A percentile compares a stretch with the other conserved stretches of the same genome.
These are phyloP conservation scores for Chlorella ohadii DNA, from an alignment of 139 green algal genomes.

Conservation along the genomic window DNA sequence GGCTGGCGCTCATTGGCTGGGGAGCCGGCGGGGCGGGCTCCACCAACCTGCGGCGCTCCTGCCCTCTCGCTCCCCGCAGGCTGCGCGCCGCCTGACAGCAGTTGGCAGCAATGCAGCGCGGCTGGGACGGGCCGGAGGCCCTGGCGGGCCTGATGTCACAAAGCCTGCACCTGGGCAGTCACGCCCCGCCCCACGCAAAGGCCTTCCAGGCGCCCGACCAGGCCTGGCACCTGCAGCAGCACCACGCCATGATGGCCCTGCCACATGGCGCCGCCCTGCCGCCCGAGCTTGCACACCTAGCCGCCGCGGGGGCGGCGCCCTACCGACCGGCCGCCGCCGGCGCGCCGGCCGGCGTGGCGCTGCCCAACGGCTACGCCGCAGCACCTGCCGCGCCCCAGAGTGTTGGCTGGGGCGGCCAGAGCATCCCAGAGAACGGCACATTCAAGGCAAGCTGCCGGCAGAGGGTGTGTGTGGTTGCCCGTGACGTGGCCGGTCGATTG, in stretches of 20 bases:
- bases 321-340: not conserved
- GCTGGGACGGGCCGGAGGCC: not conserved
- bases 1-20: too few species aligned
- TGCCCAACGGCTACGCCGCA: not conserved
- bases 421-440: constrained; percentile 61
- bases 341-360: not conserved
- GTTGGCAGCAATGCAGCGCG: too few species aligned
- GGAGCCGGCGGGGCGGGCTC: too few species aligned
- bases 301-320: not conserved
- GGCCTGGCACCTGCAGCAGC: constrained; percentile 1
- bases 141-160: constrained; percentile 6
- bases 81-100: too few species aligned
- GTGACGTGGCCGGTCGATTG: too few species aligned
- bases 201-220: not conserved
- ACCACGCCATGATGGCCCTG: constrained; percentile 1
- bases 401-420: constrained; percentile 76
- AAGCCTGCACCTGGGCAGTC: not conserved
- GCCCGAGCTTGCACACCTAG: constrained; percentile 1
- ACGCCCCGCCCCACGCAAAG: not conserved
- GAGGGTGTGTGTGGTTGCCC: too few species aligned
- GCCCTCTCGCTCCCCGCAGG: too few species aligned
- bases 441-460: constrained; percentile 37
- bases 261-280: not conserved
- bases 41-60: too few species aligned
- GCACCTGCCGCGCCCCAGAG: constrained; percentile 2